Evolutionary conservation across 2,329 filamentous ascomycete species (phyloP).

Genomic region (Botrytis medusae): DNA sequence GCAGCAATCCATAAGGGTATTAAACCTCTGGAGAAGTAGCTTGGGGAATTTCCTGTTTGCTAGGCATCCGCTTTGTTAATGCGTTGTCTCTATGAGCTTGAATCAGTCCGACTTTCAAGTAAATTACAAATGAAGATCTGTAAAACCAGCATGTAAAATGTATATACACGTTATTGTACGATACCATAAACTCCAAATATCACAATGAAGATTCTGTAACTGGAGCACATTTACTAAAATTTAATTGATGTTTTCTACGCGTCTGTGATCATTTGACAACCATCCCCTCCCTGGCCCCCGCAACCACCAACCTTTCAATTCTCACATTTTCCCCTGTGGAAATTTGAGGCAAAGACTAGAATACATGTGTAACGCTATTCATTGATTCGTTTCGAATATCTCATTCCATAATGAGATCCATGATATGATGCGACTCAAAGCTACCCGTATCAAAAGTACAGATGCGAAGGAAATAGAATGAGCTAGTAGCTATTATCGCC

Average conservation of each 20-base stretch:
- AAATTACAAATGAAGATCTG: too few relatives aligned
- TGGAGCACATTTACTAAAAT: slow-evolving; percentile 7
- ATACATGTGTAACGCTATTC: slow-evolving; percentile 41
- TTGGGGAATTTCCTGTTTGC: not conserved
- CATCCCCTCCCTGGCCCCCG: not conserved
- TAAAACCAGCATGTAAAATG: not conserved
- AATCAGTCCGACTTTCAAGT: not conserved
- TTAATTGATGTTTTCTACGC: slow-evolving; percentile 21
- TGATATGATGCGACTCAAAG: slow-evolving; percentile 35
- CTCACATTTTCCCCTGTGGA: slow-evolving; percentile 28
- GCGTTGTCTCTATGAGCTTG: slow-evolving; percentile 18
- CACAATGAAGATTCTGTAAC: not conserved
- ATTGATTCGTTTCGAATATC: slow-evolving; percentile 18
- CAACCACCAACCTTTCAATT: slow-evolving; percentile 34
- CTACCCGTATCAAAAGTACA: slow-evolving; percentile 38
- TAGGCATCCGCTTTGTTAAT: not conserved
- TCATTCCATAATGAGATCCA: slow-evolving; percentile 22
- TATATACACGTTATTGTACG: slow-evolving; percentile 2
- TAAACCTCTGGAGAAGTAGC: slow-evolving; percentile 57
- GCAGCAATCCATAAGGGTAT: slow-evolving; percentile 96
- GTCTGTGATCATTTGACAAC: slow-evolving; percentile 5
- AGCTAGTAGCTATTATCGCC: slow-evolving; percentile 39
- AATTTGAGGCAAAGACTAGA: slow-evolving; percentile 34
- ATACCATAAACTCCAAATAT: not conserved
- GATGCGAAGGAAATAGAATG: slow-evolving; percentile 37